These are phyloP conservation scores for Cyberlindnera lachancei DNA, from an alignment of 805 yeast genomes.

Conservation along the genomic window DNA sequence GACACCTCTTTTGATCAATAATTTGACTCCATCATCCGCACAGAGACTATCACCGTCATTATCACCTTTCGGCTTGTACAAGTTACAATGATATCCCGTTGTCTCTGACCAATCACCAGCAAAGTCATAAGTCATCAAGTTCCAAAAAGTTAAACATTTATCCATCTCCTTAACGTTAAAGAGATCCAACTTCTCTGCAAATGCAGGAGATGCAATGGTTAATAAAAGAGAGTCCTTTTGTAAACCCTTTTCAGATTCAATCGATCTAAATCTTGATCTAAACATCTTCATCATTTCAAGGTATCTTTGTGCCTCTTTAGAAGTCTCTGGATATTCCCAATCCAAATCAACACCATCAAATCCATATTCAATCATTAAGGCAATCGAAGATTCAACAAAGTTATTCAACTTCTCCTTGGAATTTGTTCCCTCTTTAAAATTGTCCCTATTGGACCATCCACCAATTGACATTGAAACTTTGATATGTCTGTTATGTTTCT, in stretches of 20 bases:
- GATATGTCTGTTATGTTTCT: slow-evolving; percentile 33
- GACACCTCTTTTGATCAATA: slow-evolving; percentile 37
- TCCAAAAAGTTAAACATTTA: slow-evolving; percentile 57
- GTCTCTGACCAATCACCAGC: slow-evolving; percentile 65
- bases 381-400: slow-evolving; percentile 45
- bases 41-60: slow-evolving; percentile 32
- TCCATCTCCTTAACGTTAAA: slow-evolving; percentile 51
- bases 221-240: slow-evolving; percentile 33
- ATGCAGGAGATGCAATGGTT: slow-evolving; percentile 75
- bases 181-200: slow-evolving; percentile 33
- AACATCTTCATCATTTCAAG: slow-evolving; percentile 35
- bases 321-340: slow-evolving; percentile 78
- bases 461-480: slow-evolving; percentile 73
- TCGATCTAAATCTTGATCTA: slow-evolving; percentile 30
- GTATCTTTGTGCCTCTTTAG: slow-evolving; percentile 37
- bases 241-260: slow-evolving; percentile 26
- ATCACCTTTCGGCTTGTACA: slow-evolving; percentile 27
- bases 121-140: slow-evolving; percentile 88
- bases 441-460: slow-evolving; percentile 56
- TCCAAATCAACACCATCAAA: slow-evolving; percentile 92
- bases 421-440: slow-evolving; percentile 41
- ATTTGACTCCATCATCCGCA: slow-evolving; percentile 40
- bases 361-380: slow-evolving; percentile 43
- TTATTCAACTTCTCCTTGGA: slow-evolving; percentile 26
- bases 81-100: slow-evolving; percentile 66